Conservation (phyloP, 176 grass and related monocot genomes). For the Rhynchospora tenuis region DNA sequence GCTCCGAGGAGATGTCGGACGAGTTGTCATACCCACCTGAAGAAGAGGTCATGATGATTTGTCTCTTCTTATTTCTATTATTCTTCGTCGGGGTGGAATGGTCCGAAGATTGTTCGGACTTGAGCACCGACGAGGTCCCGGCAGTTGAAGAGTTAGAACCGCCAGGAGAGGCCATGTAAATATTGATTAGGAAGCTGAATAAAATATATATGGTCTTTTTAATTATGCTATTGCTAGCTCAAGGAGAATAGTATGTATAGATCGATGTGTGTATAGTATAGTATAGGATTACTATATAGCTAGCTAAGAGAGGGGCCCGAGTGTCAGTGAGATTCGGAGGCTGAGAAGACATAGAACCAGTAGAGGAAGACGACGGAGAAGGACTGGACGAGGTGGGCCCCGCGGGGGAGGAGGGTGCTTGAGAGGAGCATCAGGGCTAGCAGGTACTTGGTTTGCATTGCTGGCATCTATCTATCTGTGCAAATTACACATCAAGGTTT, state of each 20-base stretch:
- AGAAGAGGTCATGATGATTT: not conserved
- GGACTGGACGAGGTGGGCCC: slow-evolving; percentile 79
- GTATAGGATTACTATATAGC: not conserved
- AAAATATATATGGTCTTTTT: too few relatives aligned
- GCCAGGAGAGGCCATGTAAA: slow-evolving; percentile 21
- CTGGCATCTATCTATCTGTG: slow-evolving; percentile 37
- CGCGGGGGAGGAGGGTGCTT: slow-evolving; percentile 46
- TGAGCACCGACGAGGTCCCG: slow-evolving; percentile 1
- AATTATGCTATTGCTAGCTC: too few relatives aligned
- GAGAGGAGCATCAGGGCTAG: slow-evolving; percentile 56
- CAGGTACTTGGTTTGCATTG: slow-evolving; percentile 45
- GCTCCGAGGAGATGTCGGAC: slow-evolving; percentile 12
- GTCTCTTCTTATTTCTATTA: slow-evolving; percentile 13
- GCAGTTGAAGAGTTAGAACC: slow-evolving; percentile 11
- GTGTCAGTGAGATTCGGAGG: slow-evolving; percentile 1
- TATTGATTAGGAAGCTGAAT: not conserved
- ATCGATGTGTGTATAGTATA: not conserved
- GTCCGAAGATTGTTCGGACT: slow-evolving; percentile 7
- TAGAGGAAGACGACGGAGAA: slow-evolving; percentile 91
- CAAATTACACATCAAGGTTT: slow-evolving; percentile 2
- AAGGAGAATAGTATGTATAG: slow-evolving; percentile 11
- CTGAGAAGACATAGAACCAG: slow-evolving; percentile 92
- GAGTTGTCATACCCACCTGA: not conserved
- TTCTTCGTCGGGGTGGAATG: not conserved
- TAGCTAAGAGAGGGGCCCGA: not conserved